Base-by-base conservation (phyloP, 441 rosid species). In the Syzygium syzygioides region DNA sequence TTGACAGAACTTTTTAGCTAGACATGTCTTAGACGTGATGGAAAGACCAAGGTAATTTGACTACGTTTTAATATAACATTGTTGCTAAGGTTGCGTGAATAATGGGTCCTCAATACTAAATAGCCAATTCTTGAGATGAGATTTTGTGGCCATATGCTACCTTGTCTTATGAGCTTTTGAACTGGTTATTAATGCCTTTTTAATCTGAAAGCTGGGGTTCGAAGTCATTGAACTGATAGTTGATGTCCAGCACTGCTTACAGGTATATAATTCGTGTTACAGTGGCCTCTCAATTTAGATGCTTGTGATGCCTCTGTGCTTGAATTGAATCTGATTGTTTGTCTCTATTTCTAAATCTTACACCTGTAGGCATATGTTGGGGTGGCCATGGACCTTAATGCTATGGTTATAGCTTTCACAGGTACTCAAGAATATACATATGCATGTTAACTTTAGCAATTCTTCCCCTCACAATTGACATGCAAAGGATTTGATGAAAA, bases 341-440 rank as follows among this genome's bases (percentile, higher is more conserved):
- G 45, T 79, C 23, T 52, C 50, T 52, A 53, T 89, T 53, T 55
- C 90, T 86, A 92, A 79, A 28, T 68, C 13, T 86, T 89, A 14
- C 2, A 62, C 4, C 6, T 88, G 48, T 79, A 96, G 99, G 98
- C 94, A 87, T 95, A 91, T 93, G 96, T 96, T 93, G 99, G 99
- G 76, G 95, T 98, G 90, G 98, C 99, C n/a, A 85, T 91, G 94
- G 92, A 97, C 92, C 94, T 95, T 84, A 94, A 96, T 93, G 95
- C 99, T 56, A 59, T 94, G 71, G 93, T 96, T 84, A 95, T 96
- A 91, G 98, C 99, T 55, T 97, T 98, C 88, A 93, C 98, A 90
- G 98, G 99, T 89, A 95, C 98, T 86, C 99, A 98, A 88, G 98
- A 95, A 87, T 93, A 93, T 91, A 97, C 98, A 99, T 95, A 62